Evolutionary conservation across 2,329 filamentous ascomycete species (phyloP), one percentile per base, ranked within the genome.

Genomic region (Xylaria polymorpha): DNA sequence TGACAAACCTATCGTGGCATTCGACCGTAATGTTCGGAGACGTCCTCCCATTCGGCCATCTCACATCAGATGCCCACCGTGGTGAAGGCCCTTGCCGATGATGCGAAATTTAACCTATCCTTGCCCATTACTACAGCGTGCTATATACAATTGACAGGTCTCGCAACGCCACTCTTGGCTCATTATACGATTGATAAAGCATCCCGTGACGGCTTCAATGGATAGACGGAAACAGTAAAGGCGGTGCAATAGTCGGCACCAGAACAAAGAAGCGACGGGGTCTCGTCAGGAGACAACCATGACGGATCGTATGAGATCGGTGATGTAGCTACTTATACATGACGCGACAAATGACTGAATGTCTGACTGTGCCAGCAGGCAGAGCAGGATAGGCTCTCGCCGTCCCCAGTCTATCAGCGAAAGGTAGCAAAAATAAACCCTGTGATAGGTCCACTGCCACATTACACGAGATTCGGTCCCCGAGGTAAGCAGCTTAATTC

Each of bases 251-350:
- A 39, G 15, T 51, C 32, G 35, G 29, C 18, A 44, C 15, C 22
- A 58, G 43, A 46, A 46, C 48, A 15, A 61, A 64, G 14, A 39
- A 50, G 41, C 32, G 29, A 32, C 51, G 55, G 46, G 55, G 25
- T 18, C 20, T 39, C 1, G 10, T 46, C 51, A 57, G 35, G 59
- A 58, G 60, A 64, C 35, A 10, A 41, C 51, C 43, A 10, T 41
- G 29, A 32, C 35, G 18, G 56, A 58, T 69, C 67, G 29, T 68
- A 62, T 48, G 67, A 66, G 62, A 59, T 41, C 29, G 44, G 22
- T 56, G 55, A 55, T 50, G 39, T 43, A 20, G 51, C 51, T 69
- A 63, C 53, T 69, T 68, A 68, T 68, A 68, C 29, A 53, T 61
- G 37, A 58, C 39, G 41, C 25, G 41, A 63, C 10, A 48, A 56